Evolutionary conservation across 2,329 filamentous ascomycete genomes (phyloP).

Genomic region (Fusarium tuaranense): DNA sequence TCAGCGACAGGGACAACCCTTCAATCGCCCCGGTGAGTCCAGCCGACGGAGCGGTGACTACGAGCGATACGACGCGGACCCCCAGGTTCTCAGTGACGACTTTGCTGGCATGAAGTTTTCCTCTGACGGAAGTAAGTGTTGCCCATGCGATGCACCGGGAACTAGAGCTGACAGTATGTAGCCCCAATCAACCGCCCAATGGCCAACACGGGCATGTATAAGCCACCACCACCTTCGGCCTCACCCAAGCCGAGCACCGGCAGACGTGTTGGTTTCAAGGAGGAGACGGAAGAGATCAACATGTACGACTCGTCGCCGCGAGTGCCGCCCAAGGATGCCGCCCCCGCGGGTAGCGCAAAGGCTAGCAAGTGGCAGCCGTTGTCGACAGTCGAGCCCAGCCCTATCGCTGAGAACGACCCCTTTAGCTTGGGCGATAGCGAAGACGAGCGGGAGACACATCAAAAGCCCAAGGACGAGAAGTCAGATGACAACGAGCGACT

Average conservation of each 20-base stretch:
- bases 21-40: constrained; percentile 69
- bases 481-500: constrained; percentile 70
- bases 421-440: constrained; percentile 97
- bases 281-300: constrained; percentile 80
- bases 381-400: constrained; percentile 82
- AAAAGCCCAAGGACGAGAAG: constrained; percentile 67
- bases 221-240: constrained; percentile 67
- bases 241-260: constrained; percentile 63
- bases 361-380: constrained; percentile 97
- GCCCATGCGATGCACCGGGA: background rate
- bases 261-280: constrained; percentile 68
- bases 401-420: constrained; percentile 90
- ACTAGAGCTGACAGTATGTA: constrained; percentile 37
- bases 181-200: constrained; percentile 67
- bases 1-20: constrained; percentile 47
- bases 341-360: constrained; percentile 66
- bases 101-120: constrained; percentile 79
- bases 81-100: constrained; percentile 88
- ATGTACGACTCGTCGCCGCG: constrained; percentile 76
- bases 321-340: constrained; percentile 63
- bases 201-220: constrained; percentile 85
- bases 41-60: constrained; percentile 85
- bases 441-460: constrained; percentile 79
- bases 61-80: constrained; percentile 94
- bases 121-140: constrained; percentile 69